These are phyloP conservation scores for Clarireedia homoeocarpa DNA, from an alignment of 2,329 filamentous ascomycete species.

Conservation along the genomic window DNA sequence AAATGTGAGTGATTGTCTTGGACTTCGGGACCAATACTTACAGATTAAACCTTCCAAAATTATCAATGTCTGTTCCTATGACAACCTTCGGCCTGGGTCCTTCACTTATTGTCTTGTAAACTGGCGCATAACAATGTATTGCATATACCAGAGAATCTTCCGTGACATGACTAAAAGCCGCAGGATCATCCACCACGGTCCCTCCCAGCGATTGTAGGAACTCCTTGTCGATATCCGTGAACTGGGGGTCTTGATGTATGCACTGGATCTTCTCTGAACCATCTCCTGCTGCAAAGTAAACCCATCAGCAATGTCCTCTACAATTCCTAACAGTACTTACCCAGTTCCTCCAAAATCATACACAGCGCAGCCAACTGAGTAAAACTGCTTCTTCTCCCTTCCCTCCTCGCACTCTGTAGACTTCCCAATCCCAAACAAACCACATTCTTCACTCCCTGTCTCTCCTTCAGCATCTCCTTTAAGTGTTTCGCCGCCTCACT, in stretches of 20 bases:
- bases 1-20: neutral
- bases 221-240: slow-evolving; percentile 25
- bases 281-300: neutral
- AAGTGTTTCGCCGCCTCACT: slow-evolving; percentile 16
- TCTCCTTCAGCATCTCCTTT: slow-evolving; percentile 10
- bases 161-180: slow-evolving; percentile 21
- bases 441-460: slow-evolving; percentile 17
- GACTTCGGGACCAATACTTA: slow-evolving; percentile 6
- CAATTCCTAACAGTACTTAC: slow-evolving; percentile 4
- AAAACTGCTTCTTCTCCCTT: slow-evolving; percentile 23
- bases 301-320: neutral
- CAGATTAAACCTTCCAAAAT: slow-evolving; percentile 22
- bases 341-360: slow-evolving; percentile 20
- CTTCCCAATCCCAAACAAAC: slow-evolving; percentile 28
- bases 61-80: slow-evolving; percentile 26
- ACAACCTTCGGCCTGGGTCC: slow-evolving; percentile 21
- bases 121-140: slow-evolving; percentile 28
- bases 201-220: slow-evolving; percentile 24
- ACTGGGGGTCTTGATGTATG: slow-evolving; percentile 28
- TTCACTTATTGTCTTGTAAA: slow-evolving; percentile 24
- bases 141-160: slow-evolving; percentile 27
- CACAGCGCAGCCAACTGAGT: slow-evolving; percentile 27
- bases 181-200: slow-evolving; percentile 24
- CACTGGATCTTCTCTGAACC: neutral
- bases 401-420: slow-evolving; percentile 24